Conservation (phyloP, 2,329 filamentous ascomycete species). For the Xylariomycetidae sp. region DNA sequence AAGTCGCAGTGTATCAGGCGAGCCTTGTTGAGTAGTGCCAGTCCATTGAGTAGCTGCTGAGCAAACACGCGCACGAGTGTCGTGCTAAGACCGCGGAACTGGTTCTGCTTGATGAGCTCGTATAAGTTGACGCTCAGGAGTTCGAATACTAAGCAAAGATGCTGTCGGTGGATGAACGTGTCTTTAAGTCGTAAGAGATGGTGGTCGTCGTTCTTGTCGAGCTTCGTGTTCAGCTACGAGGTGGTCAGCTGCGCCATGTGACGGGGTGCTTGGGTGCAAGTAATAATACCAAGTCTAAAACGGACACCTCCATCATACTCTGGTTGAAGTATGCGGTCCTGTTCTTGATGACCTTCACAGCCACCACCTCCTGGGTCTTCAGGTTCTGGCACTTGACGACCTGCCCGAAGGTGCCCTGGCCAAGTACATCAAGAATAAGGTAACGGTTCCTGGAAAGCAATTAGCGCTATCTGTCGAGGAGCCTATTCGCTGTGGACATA, state of each 20-base stretch:
- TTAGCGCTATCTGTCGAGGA: constrained; percentile 5
- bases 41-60: constrained; percentile 87
- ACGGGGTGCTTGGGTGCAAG: not conserved
- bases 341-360: constrained; percentile 99
- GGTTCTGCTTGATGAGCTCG: constrained; percentile 98
- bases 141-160: constrained; percentile 95
- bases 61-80: constrained; percentile 96
- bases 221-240: constrained; percentile 83
- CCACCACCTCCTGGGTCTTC: constrained; percentile 96
- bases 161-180: constrained; percentile 95
- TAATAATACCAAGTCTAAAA: constrained; percentile 74
- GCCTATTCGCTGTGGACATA: constrained; percentile 34
- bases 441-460: constrained; percentile 69
- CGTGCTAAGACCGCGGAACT: constrained; percentile 94
- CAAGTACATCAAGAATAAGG: constrained; percentile 91
- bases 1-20: constrained; percentile 96
- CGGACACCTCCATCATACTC: constrained; percentile 99
- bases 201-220: constrained; percentile 98
- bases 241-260: constrained; percentile 19
- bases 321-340: constrained; percentile 99
- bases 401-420: constrained; percentile 96
- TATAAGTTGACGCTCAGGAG: constrained; percentile 95
- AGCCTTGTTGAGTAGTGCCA: constrained; percentile 90
- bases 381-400: constrained; percentile 98
- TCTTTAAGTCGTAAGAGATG: constrained; percentile 92